These are phyloP conservation scores for Tetrahymena borealis DNA, from an alignment of 73 alveolate genomes.

Conservation along the genomic window DNA sequence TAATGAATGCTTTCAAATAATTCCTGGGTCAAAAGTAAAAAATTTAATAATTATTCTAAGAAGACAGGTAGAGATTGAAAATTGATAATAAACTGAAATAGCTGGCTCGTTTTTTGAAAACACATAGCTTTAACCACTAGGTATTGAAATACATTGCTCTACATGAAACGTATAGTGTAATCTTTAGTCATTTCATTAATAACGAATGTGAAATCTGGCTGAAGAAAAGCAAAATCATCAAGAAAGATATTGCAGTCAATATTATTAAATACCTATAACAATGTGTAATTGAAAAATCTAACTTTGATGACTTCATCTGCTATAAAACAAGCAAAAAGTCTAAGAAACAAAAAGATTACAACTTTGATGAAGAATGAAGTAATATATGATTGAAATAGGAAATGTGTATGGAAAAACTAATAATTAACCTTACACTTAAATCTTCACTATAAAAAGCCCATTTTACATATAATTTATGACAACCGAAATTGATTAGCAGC, in stretches of 20 bases:
- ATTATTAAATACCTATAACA: neutral
- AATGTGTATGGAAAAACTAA: neutral
- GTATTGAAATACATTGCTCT: neutral
- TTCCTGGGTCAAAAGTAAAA: neutral
- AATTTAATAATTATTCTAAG: neutral
- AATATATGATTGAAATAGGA: neutral
- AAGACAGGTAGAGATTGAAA: neutral
- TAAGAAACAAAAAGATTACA: neutral
- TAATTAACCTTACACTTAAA: neutral
- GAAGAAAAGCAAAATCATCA: neutral
- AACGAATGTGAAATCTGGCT: neutral
- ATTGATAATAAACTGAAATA: neutral
- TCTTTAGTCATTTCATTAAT: neutral
- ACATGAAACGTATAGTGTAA: neutral
- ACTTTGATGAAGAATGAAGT: neutral
- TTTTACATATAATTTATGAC: too few relatives aligned
- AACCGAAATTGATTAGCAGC: too few relatives aligned
- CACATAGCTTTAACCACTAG: neutral
- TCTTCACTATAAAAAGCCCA: too few relatives aligned
- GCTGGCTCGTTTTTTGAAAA: neutral
- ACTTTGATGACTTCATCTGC: neutral
- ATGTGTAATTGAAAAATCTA: neutral
- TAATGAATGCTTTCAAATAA: neutral
- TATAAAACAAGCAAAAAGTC: slow-evolving; percentile 1
- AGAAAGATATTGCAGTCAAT: neutral